phyloP scores from a whole-genome alignment of 1,284 basidiomycete genomes.

The Ustilago cynodontis region DNA sequence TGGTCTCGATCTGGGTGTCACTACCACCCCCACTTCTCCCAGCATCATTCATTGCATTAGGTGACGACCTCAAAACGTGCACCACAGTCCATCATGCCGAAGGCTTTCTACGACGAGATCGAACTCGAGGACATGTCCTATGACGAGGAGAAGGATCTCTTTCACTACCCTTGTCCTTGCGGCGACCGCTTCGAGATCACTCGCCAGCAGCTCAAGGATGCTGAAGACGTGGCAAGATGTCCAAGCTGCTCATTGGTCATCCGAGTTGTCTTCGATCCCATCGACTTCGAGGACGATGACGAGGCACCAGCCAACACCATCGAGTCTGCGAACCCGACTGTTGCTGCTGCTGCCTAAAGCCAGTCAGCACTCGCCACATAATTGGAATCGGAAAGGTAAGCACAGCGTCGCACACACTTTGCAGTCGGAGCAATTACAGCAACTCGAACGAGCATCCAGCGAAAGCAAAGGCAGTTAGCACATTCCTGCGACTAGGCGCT shows the following conservation, averaged over 20 bases:
- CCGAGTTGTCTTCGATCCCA: conserved; percentile 93
- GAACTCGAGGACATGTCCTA: conserved; percentile 70
- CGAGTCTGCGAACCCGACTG: conserved; percentile 21
- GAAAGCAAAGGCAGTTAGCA: not conserved
- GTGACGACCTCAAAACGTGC: conserved; percentile 34
- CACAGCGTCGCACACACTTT: not conserved
- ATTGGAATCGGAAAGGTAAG: conserved; percentile 24
- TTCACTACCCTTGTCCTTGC: conserved; percentile 98
- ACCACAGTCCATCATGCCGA: conserved; percentile 24
- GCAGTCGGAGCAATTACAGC: not conserved
- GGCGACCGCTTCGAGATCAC: conserved; percentile 98
- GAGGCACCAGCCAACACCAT: conserved; percentile 24
- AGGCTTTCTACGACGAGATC: conserved; percentile 67
- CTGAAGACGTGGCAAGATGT: conserved; percentile 96
- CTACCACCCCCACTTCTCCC: not conserved
- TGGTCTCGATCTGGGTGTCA: conserved; percentile 13
- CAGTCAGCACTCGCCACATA: not conserved
- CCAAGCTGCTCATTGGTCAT: conserved; percentile 95
- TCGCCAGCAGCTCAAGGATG: conserved; percentile 81
- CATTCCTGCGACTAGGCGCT: not conserved
- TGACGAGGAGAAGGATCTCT: conserved; percentile 66
- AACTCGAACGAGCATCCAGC: not conserved
- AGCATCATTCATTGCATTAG: conserved; percentile 24
- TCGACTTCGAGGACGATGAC: conserved; percentile 70
- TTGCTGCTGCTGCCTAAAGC: conserved; percentile 31